phyloP scores from a whole-genome alignment of 163 green algal species.

The Dunaliella salina region DNA sequence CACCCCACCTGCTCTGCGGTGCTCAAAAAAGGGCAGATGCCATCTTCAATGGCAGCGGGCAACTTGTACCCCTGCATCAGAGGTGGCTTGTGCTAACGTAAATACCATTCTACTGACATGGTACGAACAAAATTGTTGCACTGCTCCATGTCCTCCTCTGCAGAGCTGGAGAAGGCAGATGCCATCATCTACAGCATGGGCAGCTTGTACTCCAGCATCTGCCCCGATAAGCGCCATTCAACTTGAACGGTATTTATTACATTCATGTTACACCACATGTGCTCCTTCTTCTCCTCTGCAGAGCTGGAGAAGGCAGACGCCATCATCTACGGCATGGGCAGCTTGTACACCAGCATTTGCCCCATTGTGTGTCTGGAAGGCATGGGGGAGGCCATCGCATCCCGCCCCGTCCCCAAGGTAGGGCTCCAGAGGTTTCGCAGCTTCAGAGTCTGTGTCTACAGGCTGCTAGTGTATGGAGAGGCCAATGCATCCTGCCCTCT shows the following conservation, averaged over 20 bases:
- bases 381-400: conserved; percentile 86
- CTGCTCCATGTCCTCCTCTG: too few relatives aligned
- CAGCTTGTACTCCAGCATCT: conserved; percentile 94
- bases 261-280: too few relatives aligned
- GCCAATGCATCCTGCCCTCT: not conserved
- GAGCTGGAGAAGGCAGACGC: conserved; percentile 27
- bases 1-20: too few relatives aligned
- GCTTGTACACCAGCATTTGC: conserved; percentile 92
- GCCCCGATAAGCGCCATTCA: too few relatives aligned
- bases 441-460: not conserved
- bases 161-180: conserved; percentile 27
- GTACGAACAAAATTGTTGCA: too few relatives aligned
- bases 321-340: conserved; percentile 78
- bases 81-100: too few relatives aligned
- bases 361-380: conserved; percentile 85
- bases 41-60: conserved; percentile 73
- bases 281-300: not conserved
- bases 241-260: too few relatives aligned
- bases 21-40: conserved; percentile 26
- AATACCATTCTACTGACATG: too few relatives aligned
- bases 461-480: not conserved
- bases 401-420: conserved; percentile 74
- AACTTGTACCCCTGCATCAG: conserved; percentile 94
- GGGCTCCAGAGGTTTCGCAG: not conserved
- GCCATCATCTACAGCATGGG: conserved; percentile 73